Conservation (phyloP, 805 yeast genomes). For the Schizosaccharomyces octosporus region DNA sequence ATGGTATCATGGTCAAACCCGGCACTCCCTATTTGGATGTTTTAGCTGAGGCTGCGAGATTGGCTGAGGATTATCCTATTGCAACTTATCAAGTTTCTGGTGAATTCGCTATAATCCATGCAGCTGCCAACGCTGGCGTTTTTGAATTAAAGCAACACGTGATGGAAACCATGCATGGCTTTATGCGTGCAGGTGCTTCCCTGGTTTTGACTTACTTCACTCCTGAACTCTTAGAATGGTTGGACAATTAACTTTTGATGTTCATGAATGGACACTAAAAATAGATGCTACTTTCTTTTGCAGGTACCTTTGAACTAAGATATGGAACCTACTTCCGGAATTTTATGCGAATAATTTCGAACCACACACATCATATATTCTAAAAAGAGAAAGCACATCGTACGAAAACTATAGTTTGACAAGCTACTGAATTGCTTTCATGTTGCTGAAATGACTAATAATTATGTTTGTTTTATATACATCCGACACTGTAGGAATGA, state of each 20-base stretch:
- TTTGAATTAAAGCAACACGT: slow-evolving; percentile 56
- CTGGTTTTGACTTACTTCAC: slow-evolving; percentile 78
- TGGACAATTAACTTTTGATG: slow-evolving; percentile 17
- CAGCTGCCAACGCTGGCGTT: slow-evolving; percentile 89
- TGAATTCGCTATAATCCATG: slow-evolving; percentile 92
- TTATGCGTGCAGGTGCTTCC: slow-evolving; percentile 86
- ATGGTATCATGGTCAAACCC: slow-evolving; percentile 86
- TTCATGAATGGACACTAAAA: not conserved
- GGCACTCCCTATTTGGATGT: slow-evolving; percentile 85
- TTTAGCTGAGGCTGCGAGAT: slow-evolving; percentile 62
- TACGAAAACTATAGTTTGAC: too few relatives aligned
- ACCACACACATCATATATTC: too few relatives aligned
- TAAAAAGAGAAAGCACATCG: too few relatives aligned
- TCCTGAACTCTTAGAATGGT: slow-evolving; percentile 90
- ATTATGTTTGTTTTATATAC: too few relatives aligned
- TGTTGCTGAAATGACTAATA: too few relatives aligned
- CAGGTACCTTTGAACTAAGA: too few relatives aligned
- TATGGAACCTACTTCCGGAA: too few relatives aligned
- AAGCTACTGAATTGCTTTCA: too few relatives aligned
- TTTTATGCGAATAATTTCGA: too few relatives aligned
- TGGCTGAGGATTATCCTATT: slow-evolving; percentile 65
- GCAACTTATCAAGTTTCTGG: slow-evolving; percentile 95
- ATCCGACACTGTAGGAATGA: too few relatives aligned
- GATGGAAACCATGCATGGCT: slow-evolving; percentile 74
- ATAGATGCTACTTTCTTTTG: too few relatives aligned